Base-by-base conservation (phyloP, 371 early-diverging fungal genomes). In the Saksenaea oblongispora region DNA sequence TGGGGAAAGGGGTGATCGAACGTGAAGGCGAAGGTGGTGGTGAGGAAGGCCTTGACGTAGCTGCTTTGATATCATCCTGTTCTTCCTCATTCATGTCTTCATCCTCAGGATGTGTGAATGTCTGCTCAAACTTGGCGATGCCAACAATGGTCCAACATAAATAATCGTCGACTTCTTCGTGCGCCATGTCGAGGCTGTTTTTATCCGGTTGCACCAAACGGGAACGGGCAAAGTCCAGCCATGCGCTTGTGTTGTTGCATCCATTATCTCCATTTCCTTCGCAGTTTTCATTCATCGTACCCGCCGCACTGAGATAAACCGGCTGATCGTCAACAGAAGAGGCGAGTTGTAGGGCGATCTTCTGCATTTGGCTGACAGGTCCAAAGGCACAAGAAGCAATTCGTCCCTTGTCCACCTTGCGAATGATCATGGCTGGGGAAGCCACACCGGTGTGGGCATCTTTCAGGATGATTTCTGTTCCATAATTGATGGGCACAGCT, bases 71-170 rank as follows among this genome's bases (percentile, higher is more conserved):
- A 7, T 31, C 31, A 2, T 31, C 4, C 7, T 31, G 4, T 31
- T 7, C 31, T 31, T 31, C 31, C 31, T 31, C 24, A 5, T 22
- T 36, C n/a, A 61, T 61, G 14, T 57, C 58, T 13, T 74, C 59
- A 56, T 65, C 69, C 54, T 70, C 71, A 64, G 71, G 39, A 61
- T 84, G 82, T 47, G 74, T 73, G 69, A 73, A 84, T 0, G 79
- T 82, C 64, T 83, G 82, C 56, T 86, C 82, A 68, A 86, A 86
- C 54, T 75, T 76, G 28, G 76, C 74, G 61, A 91, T 88, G 58
- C 92, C 91, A n/a, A 91, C 92, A 58, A 91, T 90, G 4, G 93
- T 93, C 93, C 93, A 93, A 76, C 91, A 93, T 42, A 93, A 76
- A 66, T 84, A 89, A 65, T 93, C 93, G 68, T 90, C 90, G 17